Conservation (phyloP, 108 stramenopile genomes). For the Skeletonema grethae region DNA sequence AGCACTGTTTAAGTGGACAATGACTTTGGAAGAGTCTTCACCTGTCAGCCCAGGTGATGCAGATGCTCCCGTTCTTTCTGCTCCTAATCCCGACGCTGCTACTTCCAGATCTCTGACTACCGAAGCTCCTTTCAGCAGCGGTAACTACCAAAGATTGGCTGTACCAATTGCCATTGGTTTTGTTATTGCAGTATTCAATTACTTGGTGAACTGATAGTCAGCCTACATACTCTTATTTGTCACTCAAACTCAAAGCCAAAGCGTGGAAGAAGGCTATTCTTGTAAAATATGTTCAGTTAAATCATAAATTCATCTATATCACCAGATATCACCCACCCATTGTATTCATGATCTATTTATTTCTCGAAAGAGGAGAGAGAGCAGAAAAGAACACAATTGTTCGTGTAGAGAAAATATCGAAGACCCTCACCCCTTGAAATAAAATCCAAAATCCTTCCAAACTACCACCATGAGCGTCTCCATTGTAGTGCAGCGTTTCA, state of each 20-base stretch:
- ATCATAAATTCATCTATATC: no score
- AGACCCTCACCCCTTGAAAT: neutral
- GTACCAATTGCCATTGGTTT: neutral
- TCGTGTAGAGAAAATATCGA: no score
- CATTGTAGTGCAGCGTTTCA: conserved; percentile 40
- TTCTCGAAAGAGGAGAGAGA: no score
- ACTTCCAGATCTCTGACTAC: neutral
- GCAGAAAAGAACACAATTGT: no score
- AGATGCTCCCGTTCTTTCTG: neutral
- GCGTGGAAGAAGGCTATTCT: no score
- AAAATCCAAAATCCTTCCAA: no score
- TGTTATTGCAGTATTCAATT: neutral
- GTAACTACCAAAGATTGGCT: neutral
- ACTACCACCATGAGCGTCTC: conserved; percentile 6
- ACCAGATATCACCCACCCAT: no score
- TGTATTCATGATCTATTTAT: no score
- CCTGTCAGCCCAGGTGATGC: neutral
- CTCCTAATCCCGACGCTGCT: neutral
- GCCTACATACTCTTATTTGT: no score
- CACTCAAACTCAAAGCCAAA: no score
- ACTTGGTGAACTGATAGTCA: neutral
- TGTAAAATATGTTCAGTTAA: no score
- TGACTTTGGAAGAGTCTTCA: neutral
- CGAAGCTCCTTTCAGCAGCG: neutral
- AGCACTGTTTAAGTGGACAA: neutral